Conservation (phyloP, 2,329 filamentous ascomycete species). For the Trichoderma atroviride region DNA sequence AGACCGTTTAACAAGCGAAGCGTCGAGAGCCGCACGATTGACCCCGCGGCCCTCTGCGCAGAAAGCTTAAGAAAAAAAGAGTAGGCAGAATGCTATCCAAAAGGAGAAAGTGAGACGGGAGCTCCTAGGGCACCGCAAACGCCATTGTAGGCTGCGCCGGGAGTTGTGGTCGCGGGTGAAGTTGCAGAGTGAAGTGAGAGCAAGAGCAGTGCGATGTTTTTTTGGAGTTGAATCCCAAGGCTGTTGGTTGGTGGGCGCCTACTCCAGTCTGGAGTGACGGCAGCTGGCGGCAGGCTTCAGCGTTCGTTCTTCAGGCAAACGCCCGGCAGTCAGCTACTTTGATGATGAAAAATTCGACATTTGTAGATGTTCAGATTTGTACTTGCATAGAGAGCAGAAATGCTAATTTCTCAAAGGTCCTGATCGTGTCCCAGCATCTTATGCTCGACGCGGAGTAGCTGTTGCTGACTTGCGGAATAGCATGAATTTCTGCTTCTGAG, state of each 20-base stretch:
- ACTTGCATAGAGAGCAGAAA: not conserved
- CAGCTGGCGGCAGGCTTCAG: not conserved
- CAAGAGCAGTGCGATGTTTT: not conserved
- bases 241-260: not conserved
- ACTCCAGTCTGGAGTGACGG: not conserved
- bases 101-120: not conserved
- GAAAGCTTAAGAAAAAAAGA: not conserved
- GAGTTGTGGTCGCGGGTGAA: not conserved
- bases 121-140: not conserved
- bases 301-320: not conserved
- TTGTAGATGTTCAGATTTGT: not conserved
- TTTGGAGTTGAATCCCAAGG: not conserved
- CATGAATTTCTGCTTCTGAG: not conserved
- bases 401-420: not conserved
- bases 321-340: not conserved
- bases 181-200: not conserved
- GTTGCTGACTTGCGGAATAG: not conserved
- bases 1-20: not conserved
- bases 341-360: not conserved
- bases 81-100: not conserved
- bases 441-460: not conserved
- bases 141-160: slow-evolving; percentile 6
- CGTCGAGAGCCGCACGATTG: not conserved
- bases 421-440: not conserved
- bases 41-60: not conserved